Conservation (phyloP, 495 filamentous ascomycete genomes). For the Articulospora tetracladia region DNA sequence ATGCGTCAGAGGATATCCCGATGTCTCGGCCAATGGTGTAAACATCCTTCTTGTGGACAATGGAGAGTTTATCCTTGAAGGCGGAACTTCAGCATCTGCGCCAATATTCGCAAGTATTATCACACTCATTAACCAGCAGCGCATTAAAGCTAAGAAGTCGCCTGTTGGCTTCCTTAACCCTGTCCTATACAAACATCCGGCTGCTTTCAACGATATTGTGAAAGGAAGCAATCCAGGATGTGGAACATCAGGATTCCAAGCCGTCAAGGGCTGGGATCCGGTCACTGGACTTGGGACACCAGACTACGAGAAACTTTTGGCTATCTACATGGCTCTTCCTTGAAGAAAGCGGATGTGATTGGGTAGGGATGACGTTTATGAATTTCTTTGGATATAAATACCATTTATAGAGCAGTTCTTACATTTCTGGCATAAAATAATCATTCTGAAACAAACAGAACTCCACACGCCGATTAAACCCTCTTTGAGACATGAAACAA, state of each 20-base stretch:
- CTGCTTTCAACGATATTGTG: constrained; percentile 45
- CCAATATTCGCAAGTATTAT: constrained; percentile 35
- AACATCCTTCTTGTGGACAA: constrained; percentile 25
- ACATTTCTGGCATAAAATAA: too few relatives aligned
- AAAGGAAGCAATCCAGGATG: constrained; percentile 44
- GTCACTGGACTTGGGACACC: constrained; percentile 53
- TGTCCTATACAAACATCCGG: constrained; percentile 43
- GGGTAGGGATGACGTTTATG: neutral
- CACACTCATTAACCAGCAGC: constrained; percentile 43
- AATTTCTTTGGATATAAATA: too few relatives aligned
- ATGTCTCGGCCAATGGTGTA: constrained; percentile 26
- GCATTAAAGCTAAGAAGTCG: constrained; percentile 39
- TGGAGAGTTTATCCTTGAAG: constrained; percentile 20
- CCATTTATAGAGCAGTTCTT: too few relatives aligned
- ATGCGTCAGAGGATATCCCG: constrained; percentile 33
- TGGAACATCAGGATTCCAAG: constrained; percentile 43
- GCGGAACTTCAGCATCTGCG: constrained; percentile 36
- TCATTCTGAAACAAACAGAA: too few relatives aligned
- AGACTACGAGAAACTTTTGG: constrained; percentile 44
- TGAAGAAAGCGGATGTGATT: neutral
- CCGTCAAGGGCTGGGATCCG: constrained; percentile 59
- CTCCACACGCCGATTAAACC: too few relatives aligned
- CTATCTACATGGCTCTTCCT: constrained; percentile 34
- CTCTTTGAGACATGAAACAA: too few relatives aligned
- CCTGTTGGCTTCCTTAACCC: constrained; percentile 51